Base-by-base conservation (phyloP, 2,329 filamentous ascomycete genomes). In the Aureobasidium sp. region DNA sequence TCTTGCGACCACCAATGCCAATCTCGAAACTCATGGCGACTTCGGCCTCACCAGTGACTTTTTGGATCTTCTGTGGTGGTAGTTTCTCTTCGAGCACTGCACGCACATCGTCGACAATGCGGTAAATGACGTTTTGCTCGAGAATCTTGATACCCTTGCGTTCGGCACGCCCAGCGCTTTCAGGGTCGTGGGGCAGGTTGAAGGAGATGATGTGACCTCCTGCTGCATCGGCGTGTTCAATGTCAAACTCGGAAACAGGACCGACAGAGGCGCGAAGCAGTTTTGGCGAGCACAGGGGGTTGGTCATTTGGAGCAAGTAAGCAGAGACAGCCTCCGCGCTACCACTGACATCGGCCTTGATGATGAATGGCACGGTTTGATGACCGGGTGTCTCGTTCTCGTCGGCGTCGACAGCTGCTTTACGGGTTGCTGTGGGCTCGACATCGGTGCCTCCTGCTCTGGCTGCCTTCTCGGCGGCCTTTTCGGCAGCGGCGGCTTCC, bases 321-420 rank as follows among this genome's bases (percentile, higher is more conserved):
- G 90, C 87, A 64, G 87, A 81, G 2, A 97, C 88, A 2, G 94
- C 94, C 77, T 99, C 94, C 0, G 92, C 91, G 0, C 93, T 97
- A 41, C 94, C 94, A 64, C 88, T 89, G 20, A 97, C 94, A 69
- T 99, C 94, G 60, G 87, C 92, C 75, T 95, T 96, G 77, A 99
- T 81, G 63, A 94, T 85, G 74, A 97, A 94, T 68, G 88, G 88
- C 52, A 96, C 82, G 17, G 82, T 77, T 64, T 80, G 78, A 15
- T 81, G 79, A 0, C 81, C 81, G 34, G 75, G 71, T 0, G 73
- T 61, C 23, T 69, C 70, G 56, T 79, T 79, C 8, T 81, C 75
- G 9, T 79, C 78, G 37, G 73, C 68, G 15, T 70, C 67, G 2
- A 67, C 63, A 2, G 68, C 65, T 9, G 73, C 3, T 32, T 37